Percentiles rank a stretch among this genome's conserved stretches.
These are phyloP conservation scores for Papiliotrema nemorosa DNA, from an alignment of 1,284 basidiomycete species.

Conservation along the genomic window DNA sequence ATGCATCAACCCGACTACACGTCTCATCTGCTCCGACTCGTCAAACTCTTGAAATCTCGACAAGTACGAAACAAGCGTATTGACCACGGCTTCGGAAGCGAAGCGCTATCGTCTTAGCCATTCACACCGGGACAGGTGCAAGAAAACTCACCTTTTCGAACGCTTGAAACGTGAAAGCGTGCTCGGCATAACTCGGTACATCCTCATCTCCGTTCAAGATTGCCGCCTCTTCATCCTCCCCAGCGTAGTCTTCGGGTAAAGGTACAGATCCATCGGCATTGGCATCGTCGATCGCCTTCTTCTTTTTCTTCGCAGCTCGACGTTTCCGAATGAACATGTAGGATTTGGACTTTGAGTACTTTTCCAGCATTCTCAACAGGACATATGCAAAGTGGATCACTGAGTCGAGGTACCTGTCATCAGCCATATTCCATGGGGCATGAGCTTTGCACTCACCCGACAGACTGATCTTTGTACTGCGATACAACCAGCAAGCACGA, in stretches of 20 bases:
- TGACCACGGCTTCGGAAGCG: conserved; percentile 73
- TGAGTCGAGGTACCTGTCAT: conserved; percentile 70
- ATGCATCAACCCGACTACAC: conserved; percentile 79
- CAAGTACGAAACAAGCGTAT: conserved; percentile 76
- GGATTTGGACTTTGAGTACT: conserved; percentile 68
- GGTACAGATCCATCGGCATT: conserved; percentile 5
- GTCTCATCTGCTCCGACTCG: conserved; percentile 74
- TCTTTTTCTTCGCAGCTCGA: conserved; percentile 58
- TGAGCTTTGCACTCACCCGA: conserved; percentile 43
- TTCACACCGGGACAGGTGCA: neutral
- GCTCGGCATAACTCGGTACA: conserved; percentile 65
- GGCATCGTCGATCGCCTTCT: conserved; percentile 51
- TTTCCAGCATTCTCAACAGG: conserved; percentile 79
- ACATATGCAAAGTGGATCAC: conserved; percentile 77
- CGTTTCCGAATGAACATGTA: conserved; percentile 72
- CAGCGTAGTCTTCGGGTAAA: conserved; percentile 38
- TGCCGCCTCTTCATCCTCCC: conserved; percentile 53
- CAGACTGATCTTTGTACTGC: conserved; percentile 62
- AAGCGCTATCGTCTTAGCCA: conserved; percentile 60
- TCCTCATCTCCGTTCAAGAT: conserved; percentile 58
- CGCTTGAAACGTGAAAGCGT: conserved; percentile 80
- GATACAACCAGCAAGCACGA: conserved; percentile 71
- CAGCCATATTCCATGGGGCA: neutral
- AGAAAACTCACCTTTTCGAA: conserved; percentile 69
- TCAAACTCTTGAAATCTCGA: conserved; percentile 75